Evolutionary conservation across 306 rosid genomes (phyloP).

Genomic region (Carpinus viminea): DNA sequence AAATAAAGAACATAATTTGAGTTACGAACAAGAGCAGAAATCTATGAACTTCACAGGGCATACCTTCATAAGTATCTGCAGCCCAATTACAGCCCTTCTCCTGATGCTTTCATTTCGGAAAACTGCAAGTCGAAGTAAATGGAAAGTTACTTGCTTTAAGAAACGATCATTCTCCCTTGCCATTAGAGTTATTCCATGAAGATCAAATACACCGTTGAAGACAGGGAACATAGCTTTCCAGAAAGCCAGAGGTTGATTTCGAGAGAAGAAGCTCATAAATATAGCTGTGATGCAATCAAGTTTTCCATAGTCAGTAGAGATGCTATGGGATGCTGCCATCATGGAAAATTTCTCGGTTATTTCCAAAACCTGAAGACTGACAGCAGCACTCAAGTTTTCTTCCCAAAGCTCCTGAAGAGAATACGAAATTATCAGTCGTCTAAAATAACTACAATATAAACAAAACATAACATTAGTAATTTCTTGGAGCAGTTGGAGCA

Average conservation of each 20-base stretch:
- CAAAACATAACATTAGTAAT: not conserved
- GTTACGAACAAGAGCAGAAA: slow-evolving; percentile 18
- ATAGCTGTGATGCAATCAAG: slow-evolving; percentile 92
- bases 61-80: slow-evolving; percentile 96
- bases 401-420: slow-evolving; percentile 94
- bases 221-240: slow-evolving; percentile 88
- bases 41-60: slow-evolving; percentile 28
- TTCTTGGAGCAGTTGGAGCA: not conserved
- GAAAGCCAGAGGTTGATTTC: slow-evolving; percentile 83
- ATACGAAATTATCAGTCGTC: slow-evolving; percentile 22
- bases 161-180: slow-evolving; percentile 98
- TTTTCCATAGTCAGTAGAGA: slow-evolving; percentile 91
- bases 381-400: slow-evolving; percentile 95
- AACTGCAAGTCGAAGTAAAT: slow-evolving; percentile 93
- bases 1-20: slow-evolving; percentile 23
- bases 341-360: slow-evolving; percentile 75
- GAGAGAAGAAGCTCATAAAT: slow-evolving; percentile 83
- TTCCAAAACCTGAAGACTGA: slow-evolving; percentile 94
- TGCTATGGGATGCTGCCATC: slow-evolving; percentile 80
- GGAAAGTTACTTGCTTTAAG: slow-evolving; percentile 96
- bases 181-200: slow-evolving; percentile 91
- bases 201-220: slow-evolving; percentile 73
- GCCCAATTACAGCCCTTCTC: slow-evolving; percentile 92
- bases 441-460: slow-evolving; percentile 1
- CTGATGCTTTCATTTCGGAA: slow-evolving; percentile 88